Percentiles rank a stretch among this genome's conserved stretches.
Conservation (phyloP, 768 basidiomycete species). For the Strobilomyces confusus region DNA sequence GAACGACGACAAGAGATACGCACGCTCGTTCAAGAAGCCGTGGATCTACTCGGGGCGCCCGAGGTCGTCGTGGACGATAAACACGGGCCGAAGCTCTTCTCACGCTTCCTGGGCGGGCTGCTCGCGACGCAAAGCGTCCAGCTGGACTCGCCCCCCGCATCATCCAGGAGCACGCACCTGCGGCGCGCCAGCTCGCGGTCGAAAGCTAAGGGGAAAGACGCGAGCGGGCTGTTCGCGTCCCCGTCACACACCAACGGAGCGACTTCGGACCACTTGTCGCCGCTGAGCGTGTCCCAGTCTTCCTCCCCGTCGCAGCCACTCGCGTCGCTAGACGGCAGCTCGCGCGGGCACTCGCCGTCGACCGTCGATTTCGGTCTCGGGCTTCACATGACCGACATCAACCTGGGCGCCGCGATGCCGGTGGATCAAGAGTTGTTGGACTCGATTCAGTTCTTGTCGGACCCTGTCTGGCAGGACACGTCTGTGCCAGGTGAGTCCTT, state of each 20-base stretch:
- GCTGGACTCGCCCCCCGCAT: conserved; percentile 10
- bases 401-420: conserved; percentile 44
- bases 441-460: conserved; percentile 55
- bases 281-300: conserved; percentile 35
- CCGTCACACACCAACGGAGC: not conserved
- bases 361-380: conserved; percentile 4
- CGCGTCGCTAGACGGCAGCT: conserved; percentile 38
- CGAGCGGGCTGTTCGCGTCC: not conserved
- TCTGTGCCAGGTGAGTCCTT: conserved; percentile 47
- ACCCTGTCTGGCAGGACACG: conserved; percentile 55
- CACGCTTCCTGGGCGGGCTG: conserved; percentile 71
- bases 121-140: conserved; percentile 53
- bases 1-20: conserved; percentile 63
- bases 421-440: conserved; percentile 60
- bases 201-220: conserved; percentile 16
- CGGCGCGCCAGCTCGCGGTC: conserved; percentile 10
- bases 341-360: conserved; percentile 11
- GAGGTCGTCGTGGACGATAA: conserved; percentile 76
- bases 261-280: conserved; percentile 21
- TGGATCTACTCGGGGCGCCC: conserved; percentile 62
- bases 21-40: conserved; percentile 57
- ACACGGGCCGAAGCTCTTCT: conserved; percentile 77
- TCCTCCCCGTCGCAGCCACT: conserved; percentile 33
- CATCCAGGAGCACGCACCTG: conserved; percentile 22
- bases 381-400: conserved; percentile 36